These are phyloP conservation scores for Diaporthe sp. DNA, from an alignment of 2,329 filamentous ascomycete genomes.

Conservation along the genomic window DNA sequence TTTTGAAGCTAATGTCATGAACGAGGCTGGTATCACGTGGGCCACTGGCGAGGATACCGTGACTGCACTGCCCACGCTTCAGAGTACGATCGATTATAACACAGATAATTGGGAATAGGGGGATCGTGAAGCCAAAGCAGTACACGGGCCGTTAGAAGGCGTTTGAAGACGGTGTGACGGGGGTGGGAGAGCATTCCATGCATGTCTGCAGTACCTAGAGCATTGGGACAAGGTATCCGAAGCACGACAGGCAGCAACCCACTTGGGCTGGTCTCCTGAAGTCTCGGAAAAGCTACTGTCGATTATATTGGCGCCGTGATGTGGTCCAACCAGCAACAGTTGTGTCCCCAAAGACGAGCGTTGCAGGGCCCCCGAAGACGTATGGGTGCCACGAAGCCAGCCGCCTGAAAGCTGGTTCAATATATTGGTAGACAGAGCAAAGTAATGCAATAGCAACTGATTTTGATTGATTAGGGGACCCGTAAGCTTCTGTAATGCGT, in stretches of 20 bases:
- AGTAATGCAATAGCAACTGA: background rate
- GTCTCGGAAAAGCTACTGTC: background rate
- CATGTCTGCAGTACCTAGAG: background rate
- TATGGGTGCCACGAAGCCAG: background rate
- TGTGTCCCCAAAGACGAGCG: background rate
- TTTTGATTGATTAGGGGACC: background rate
- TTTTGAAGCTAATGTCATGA: background rate
- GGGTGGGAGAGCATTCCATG: background rate
- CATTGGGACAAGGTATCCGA: too few species aligned
- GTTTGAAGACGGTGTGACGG: background rate
- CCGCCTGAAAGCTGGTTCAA: background rate
- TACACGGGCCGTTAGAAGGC: background rate
- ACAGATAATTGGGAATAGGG: background rate
- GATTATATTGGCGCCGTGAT: background rate
- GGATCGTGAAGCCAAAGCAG: background rate
- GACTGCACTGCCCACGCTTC: background rate
- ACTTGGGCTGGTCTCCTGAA: background rate
- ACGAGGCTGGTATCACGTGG: background rate
- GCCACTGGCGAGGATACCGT: fast-evolving
- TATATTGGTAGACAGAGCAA: background rate
- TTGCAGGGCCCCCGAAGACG: too few species aligned
- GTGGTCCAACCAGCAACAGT: background rate
- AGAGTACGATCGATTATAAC: conserved; percentile 7
- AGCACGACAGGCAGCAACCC: too few species aligned
- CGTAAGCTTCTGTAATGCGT: background rate